phyloP scores from a whole-genome alignment of 441 rosid species.

The Populus hybrid region DNA sequence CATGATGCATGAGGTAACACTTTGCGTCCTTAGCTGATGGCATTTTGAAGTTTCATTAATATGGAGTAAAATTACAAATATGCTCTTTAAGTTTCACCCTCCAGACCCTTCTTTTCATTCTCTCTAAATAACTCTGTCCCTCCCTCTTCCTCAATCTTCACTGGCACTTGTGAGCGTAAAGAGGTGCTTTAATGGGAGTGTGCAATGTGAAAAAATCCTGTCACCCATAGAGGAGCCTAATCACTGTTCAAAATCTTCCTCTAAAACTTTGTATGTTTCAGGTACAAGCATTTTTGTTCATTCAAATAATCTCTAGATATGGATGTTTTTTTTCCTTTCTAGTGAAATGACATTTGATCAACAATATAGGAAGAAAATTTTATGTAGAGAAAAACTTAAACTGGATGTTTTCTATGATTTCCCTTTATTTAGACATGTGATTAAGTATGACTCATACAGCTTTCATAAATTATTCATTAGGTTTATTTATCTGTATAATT shows the following conservation, averaged over 20 bases:
- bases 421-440: not conserved
- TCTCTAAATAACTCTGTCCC: not conserved
- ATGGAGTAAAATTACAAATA: not conserved
- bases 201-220: not conserved
- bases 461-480: slow-evolving; percentile 1
- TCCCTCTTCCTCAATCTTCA: not conserved
- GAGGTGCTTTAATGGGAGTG: not conserved
- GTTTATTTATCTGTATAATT: not conserved
- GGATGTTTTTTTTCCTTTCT: not conserved
- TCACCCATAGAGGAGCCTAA: not conserved
- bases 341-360: too few species aligned
- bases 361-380: not conserved
- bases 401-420: not conserved
- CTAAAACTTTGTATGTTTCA: not conserved
- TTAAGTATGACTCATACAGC: not conserved
- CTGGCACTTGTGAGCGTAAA: not conserved
- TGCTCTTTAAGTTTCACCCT: not conserved
- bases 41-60: not conserved
- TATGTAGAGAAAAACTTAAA: not conserved
- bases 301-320: not conserved
- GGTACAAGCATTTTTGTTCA: not conserved
- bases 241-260: not conserved
- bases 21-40: not conserved
- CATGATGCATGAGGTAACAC: not conserved
- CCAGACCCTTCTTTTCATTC: not conserved